Evolutionary conservation across 2,329 filamentous ascomycete genomes (phyloP).

Genomic region (Ascochyta viciae-villosae): DNA sequence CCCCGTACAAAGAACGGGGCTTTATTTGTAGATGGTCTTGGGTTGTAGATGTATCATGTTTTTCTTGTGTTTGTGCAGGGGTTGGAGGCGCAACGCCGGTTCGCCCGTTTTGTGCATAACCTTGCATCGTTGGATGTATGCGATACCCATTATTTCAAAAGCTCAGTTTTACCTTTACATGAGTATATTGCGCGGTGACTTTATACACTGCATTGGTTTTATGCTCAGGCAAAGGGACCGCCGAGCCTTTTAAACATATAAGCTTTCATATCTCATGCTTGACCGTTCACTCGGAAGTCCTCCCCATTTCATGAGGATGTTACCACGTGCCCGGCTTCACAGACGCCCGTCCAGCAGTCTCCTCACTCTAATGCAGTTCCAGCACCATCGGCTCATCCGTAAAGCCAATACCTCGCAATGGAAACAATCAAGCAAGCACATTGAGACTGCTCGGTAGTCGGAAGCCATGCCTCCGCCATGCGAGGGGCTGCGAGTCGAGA

Average conservation of each 20-base stretch:
- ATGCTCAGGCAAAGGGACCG: background rate
- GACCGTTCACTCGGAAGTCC: background rate
- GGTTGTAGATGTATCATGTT: constrained; percentile 17
- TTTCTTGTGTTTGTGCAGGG: constrained; percentile 8
- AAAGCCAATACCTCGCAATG: background rate
- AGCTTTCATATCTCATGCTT: background rate
- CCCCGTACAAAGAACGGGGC: background rate
- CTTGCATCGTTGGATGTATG: too few species aligned
- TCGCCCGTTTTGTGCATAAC: background rate
- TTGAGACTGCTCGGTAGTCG: constrained; percentile 1
- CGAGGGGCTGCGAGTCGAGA: background rate
- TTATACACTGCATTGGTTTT: too few species aligned
- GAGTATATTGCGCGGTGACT: too few species aligned
- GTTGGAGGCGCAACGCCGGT: background rate
- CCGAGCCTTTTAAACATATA: background rate
- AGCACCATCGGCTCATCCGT: background rate
- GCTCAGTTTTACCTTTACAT: too few species aligned
- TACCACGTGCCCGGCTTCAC: background rate
- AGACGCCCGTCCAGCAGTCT: background rate
- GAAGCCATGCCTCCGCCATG: background rate
- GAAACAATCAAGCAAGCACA: background rate
- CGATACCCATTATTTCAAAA: too few species aligned
- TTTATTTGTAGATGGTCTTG: background rate
- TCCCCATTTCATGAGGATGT: background rate
- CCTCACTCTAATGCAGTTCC: background rate